Base-by-base conservation (phyloP, 2,329 filamentous ascomycete species). In the Penicillium digitatum region DNA sequence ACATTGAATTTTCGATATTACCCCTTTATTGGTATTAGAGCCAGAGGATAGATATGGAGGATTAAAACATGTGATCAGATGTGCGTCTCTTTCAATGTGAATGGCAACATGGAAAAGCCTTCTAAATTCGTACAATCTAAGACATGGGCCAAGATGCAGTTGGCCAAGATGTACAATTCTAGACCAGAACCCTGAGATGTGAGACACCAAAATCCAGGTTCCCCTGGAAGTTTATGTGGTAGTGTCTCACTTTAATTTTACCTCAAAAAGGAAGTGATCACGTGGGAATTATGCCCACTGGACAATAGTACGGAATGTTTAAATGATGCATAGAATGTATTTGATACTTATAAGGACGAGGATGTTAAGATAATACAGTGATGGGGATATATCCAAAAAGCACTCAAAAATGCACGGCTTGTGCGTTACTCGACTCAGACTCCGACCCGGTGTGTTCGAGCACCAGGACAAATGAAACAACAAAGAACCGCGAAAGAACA, bases 361-460 rank as follows among this genome's bases (percentile, higher is more conserved):
- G 10, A 48, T 24, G 46, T 24, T 54, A 50, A 54, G 16, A 35
- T 42, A 40, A 54, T 50, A 38, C 38, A n/a, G 22, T 22, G 14
- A 46, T 52, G 37, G 38, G 44, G 46, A 49, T 49, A 54, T 54
- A 54, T 44, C 52, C 38, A 48, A 34, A 35, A 38, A 32, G 22
- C 42, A 35, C 16, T 31, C 18, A 40, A 48, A 37, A 40, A 54
- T 37, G 45, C 29, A 49, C 18, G 51, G 38, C 29, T 46, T 38
- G 46, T 50, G 31, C 26, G 38, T 50, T 8, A 38, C 12, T 16
- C 24, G 22, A 22, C 27, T 37, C 10, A 3, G 43, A 54, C 45
- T 43, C 51, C 43, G 24, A 24, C 34, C 45, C 31, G 34, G 20
- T 26, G 44, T 20, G 35, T 3, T 29, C 34, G 20, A 52, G 39